Base-by-base conservation (phyloP, 148 eudicot genomes). In the Rhododendron vialii region DNA sequence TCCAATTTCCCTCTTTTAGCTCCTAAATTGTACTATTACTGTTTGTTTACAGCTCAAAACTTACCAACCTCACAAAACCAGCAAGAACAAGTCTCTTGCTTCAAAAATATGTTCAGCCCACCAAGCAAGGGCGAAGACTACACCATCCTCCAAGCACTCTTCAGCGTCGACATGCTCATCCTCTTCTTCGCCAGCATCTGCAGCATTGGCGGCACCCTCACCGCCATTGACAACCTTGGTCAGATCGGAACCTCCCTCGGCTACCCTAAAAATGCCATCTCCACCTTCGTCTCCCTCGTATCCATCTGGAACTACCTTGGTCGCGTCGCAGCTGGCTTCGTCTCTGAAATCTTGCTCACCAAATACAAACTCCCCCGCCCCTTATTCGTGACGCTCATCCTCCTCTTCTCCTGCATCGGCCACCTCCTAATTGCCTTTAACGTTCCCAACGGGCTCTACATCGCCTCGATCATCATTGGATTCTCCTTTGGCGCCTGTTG, bases 91-190 rank as follows among this genome's bases (percentile, higher is more conserved):
- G 88, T 57, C 43, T 86, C 91, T 7, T 91, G 92, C 81, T 89
- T 86, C 80, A 53, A 79, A 26, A 75, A 83, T 1, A 18, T 87
- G 2, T 91, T 89, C 65, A 83, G 81, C 28, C 91, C 91, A 18
- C 92, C 92, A 41, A 85, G 28, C 4, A 76, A 91, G 53, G 92
- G 92, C 17, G 92, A 91, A 2, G 92, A 91, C 75, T 91, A 77
- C 88, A 91, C 91, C 13, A 91, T 91, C 41, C 90, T 91, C 2
- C 92, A 91, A 78, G 90, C 92, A 5, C 92, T 91, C 38, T 91
- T 91, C 80, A 91, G 92, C 80, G 1, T 91, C 43, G 67, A 24
- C 69, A 24, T 59, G 65, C 10, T 59, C 65, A 22, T 59, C 65
- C 65, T 59, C 65, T 59, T 59, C n/a, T 59, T 59, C 10, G 65